Conservation (phyloP, 179 eudicot genomes). For the Drosera spatulata region DNA sequence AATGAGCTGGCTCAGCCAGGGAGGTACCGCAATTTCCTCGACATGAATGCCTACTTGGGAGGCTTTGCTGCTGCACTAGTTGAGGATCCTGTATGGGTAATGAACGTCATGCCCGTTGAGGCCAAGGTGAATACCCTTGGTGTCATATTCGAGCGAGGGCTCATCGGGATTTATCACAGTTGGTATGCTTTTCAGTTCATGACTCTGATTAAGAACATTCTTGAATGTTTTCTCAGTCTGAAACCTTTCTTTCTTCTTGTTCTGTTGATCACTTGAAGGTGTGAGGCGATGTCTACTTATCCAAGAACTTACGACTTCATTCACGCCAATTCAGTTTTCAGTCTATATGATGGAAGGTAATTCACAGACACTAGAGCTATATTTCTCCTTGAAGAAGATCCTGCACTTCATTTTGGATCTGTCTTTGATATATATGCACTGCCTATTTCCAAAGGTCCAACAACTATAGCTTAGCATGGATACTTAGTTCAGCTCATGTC, state of each 20-base stretch:
- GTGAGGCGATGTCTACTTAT: slow-evolving; percentile 46
- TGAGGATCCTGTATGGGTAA: slow-evolving; percentile 78
- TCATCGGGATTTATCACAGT: slow-evolving; percentile 83
- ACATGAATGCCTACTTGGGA: slow-evolving; percentile 19
- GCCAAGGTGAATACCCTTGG: slow-evolving; percentile 78
- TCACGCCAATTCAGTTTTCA: slow-evolving; percentile 40
- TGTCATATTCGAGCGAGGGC: slow-evolving; percentile 75
- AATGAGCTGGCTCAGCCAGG: slow-evolving; percentile 42
- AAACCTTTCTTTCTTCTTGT: neutral
- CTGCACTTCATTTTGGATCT: neutral
- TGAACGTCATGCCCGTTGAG: slow-evolving; percentile 80
- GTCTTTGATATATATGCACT: no score
- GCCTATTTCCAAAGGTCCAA: no score
- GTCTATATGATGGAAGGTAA: slow-evolving; percentile 40
- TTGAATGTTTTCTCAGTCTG: no score
- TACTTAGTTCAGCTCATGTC: no score
- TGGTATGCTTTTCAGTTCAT: slow-evolving; percentile 32
- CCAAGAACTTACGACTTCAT: slow-evolving; percentile 51
- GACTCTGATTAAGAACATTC: neutral
- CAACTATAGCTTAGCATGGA: no score
- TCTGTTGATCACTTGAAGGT: slow-evolving; percentile 14
- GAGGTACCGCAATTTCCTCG: slow-evolving; percentile 69
- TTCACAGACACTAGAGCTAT: slow-evolving; percentile 1
- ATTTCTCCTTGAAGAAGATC: neutral
- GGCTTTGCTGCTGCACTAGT: slow-evolving; percentile 81